A percentile compares a stretch with the other conserved stretches of the same genome.
Evolutionary conservation across 2,329 filamentous ascomycete genomes (phyloP).

Genomic region (Phialocephala sp.): DNA sequence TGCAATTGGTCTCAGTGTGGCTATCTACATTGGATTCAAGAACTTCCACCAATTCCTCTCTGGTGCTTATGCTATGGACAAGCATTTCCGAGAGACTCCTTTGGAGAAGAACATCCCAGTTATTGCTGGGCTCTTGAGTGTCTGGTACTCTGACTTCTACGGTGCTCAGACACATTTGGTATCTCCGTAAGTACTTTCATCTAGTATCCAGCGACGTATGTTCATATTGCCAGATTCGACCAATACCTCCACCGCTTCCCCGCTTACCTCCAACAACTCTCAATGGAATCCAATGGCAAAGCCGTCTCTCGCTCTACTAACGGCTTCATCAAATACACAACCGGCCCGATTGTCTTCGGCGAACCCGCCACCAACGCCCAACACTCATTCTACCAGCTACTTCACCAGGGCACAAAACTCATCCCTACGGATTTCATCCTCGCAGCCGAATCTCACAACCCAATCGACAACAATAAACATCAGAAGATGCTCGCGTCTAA

Average conservation of each 20-base stretch:
- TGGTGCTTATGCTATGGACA: constrained; percentile 97
- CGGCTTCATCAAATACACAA: constrained; percentile 94
- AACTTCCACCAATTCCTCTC: constrained; percentile 97
- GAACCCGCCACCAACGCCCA: constrained; percentile 99
- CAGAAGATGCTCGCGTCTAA: constrained; percentile 95
- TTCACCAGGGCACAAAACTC: constrained; percentile 98
- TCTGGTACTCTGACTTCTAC: constrained; percentile 99
- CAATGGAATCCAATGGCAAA: constrained; percentile 99
- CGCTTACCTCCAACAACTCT: constrained; percentile 97
- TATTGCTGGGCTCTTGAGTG: constrained; percentile 88
- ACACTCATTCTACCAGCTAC: constrained; percentile 99
- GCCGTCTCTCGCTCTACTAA: constrained; percentile 88
- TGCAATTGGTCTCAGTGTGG: constrained; percentile 93
- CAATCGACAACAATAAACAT: constrained; percentile 88
- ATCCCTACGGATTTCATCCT: constrained; percentile 98
- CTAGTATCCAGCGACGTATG: neutral
- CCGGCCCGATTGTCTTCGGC: constrained; percentile 92
- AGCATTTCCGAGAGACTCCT: constrained; percentile 92
- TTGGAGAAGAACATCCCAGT: constrained; percentile 94
- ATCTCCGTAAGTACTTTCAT: constrained; percentile 71
- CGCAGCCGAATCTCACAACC: constrained; percentile 96
- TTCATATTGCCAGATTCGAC: constrained; percentile 78
- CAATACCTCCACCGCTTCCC: constrained; percentile 99
- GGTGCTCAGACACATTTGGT: constrained; percentile 97
- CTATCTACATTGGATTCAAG: constrained; percentile 93